Percentiles rank a stretch among this genome's conserved stretches.
Evolutionary conservation across 2,329 filamentous ascomycete species (phyloP).

Genomic region (Cladosporium sp.): DNA sequence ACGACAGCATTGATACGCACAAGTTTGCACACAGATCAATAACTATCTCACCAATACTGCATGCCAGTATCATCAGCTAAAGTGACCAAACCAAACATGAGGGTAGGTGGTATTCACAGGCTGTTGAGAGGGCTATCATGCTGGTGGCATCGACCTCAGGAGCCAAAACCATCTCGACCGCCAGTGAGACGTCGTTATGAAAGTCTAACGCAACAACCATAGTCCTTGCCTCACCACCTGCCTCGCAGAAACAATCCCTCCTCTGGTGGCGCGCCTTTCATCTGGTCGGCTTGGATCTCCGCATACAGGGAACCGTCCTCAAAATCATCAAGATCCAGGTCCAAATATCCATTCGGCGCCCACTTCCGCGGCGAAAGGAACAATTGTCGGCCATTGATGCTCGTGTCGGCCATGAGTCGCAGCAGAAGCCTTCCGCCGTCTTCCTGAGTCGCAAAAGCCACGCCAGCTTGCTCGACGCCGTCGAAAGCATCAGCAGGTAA

Average conservation of each 20-base stretch:
- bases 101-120: too few species aligned
- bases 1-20: not conserved
- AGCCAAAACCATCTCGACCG: not conserved
- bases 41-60: not conserved
- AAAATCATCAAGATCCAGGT: conserved; percentile 22
- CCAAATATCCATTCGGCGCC: conserved; percentile 36
- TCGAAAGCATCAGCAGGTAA: conserved; percentile 32
- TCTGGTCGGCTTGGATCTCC: conserved; percentile 8
- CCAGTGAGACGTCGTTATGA: not conserved
- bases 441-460: conserved; percentile 31
- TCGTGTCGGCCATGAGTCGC: conserved; percentile 28
- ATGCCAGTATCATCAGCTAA: not conserved
- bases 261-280: conserved; percentile 11
- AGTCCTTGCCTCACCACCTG: not conserved
- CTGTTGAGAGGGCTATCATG: not conserved
- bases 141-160: not conserved
- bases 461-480: conserved; percentile 30
- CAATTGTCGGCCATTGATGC: conserved; percentile 37
- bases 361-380: conserved; percentile 38
- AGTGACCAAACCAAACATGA: too few species aligned
- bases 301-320: not conserved
- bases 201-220: not conserved
- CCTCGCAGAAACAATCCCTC: conserved; percentile 8
- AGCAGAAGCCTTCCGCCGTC: conserved; percentile 33
- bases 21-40: not conserved